Evolutionary conservation across 768 basidiomycete genomes (phyloP).

Genomic region (Serendipita vermifera): DNA sequence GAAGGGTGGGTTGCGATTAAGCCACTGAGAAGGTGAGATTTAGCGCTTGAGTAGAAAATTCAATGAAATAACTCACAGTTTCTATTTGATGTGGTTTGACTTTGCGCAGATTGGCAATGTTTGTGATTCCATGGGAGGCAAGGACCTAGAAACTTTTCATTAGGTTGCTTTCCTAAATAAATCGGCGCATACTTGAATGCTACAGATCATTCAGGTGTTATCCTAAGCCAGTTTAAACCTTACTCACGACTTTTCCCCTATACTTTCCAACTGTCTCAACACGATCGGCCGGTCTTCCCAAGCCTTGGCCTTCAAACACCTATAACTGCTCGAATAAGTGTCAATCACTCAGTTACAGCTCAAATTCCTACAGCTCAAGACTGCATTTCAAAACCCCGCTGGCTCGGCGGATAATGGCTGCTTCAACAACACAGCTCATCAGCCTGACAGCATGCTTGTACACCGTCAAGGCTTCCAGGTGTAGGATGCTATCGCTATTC

Average conservation of each 20-base stretch:
- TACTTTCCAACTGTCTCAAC: slow-evolving; percentile 74
- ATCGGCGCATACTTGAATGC: slow-evolving; percentile 18
- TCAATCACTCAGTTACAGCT: no score
- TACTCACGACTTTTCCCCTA: slow-evolving; percentile 86
- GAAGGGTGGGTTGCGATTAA: slow-evolving; percentile 64
- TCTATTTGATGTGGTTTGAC: slow-evolving; percentile 53
- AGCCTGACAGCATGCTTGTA: slow-evolving; percentile 71
- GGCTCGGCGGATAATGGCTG: slow-evolving; percentile 49
- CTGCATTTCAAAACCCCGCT: slow-evolving; percentile 61
- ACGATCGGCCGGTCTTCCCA: slow-evolving; percentile 87
- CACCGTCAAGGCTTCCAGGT: slow-evolving; percentile 53
- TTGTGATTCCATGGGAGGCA: slow-evolving; percentile 56
- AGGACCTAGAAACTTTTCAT: slow-evolving; percentile 39
- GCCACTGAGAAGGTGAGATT: slow-evolving; percentile 32
- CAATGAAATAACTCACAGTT: slow-evolving; percentile 28
- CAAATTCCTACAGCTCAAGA: slow-evolving; percentile 52
- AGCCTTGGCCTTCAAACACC: slow-evolving; percentile 68
- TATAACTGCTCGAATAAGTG: slow-evolving; percentile 40
- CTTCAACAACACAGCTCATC: slow-evolving; percentile 69
- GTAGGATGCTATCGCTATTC: slow-evolving; percentile 53
- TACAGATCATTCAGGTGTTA: slow-evolving; percentile 18
- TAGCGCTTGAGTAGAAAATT: neutral
- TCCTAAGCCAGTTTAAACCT: neutral
- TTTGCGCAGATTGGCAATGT: slow-evolving; percentile 41
- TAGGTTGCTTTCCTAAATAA: slow-evolving; percentile 10